Conservation (phyloP, 441 rosid genomes). For the Bocquillonia castaneifolia region DNA sequence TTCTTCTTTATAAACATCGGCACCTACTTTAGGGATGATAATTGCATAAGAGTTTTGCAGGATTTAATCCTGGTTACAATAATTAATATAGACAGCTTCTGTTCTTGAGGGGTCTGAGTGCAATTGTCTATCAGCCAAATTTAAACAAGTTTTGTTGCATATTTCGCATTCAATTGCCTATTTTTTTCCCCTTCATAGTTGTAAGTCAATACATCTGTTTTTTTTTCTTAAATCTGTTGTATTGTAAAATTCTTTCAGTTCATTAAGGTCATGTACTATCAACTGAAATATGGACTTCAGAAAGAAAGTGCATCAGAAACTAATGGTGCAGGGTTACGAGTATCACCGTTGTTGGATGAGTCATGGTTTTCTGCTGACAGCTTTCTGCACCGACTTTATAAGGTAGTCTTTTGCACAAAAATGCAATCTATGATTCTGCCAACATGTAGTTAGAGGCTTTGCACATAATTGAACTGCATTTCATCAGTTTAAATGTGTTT, state of each 20-base stretch:
- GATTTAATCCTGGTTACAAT: not conserved
- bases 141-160: too few relatives aligned
- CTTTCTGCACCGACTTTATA: slow-evolving; percentile 70
- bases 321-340: slow-evolving; percentile 40
- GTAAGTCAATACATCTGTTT: not conserved
- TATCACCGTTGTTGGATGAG: slow-evolving; percentile 60
- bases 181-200: not conserved
- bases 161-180: too few relatives aligned
- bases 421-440: slow-evolving; percentile 3
- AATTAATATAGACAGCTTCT: too few relatives aligned
- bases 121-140: too few relatives aligned
- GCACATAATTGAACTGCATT: not conserved
- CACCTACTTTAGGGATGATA: not conserved
- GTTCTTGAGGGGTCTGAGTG: too few relatives aligned
- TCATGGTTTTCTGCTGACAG: slow-evolving; percentile 78
- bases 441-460: slow-evolving; percentile 7
- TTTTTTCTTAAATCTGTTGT: slow-evolving; percentile 10
- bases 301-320: slow-evolving; percentile 43
- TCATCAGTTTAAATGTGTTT: not conserved
- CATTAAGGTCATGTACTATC: slow-evolving; percentile 71
- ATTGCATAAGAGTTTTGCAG: not conserved
- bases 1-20: not conserved
- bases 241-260: slow-evolving; percentile 42
- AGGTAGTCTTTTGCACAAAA: slow-evolving; percentile 37
- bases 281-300: slow-evolving; percentile 77